These are phyloP conservation scores for Verbena officinalis DNA, from an alignment of 257 asterid species.

Conservation along the genomic window DNA sequence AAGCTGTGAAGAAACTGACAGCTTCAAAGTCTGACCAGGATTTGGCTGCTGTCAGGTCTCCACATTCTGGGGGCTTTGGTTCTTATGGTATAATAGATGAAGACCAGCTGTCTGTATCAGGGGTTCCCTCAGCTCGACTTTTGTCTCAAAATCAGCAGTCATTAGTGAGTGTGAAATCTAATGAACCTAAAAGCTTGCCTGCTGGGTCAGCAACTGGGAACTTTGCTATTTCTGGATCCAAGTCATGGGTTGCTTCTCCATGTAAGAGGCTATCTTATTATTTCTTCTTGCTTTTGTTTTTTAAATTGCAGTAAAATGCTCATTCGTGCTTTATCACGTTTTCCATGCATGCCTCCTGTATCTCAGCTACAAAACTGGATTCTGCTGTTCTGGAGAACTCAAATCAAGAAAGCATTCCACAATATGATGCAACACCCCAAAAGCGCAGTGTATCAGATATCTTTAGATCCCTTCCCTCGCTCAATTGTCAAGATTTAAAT, in stretches of 20 bases:
- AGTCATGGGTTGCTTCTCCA: conserved; percentile 59
- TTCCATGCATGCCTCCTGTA: conserved; percentile 29
- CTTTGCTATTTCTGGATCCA: conserved; percentile 50
- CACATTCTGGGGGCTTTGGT: conserved; percentile 61
- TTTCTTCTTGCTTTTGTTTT: conserved; percentile 25
- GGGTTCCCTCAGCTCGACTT: conserved; percentile 47
- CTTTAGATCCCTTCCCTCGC: conserved; percentile 76
- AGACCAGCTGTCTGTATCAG: conserved; percentile 53
- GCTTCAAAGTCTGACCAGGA: conserved; percentile 93
- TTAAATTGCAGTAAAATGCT: conserved; percentile 15
- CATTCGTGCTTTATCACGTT: conserved; percentile 22
- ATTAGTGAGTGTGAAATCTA: conserved; percentile 41
- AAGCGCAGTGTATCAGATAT: conserved; percentile 81
- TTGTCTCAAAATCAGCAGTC: conserved; percentile 50
- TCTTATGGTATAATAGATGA: conserved; percentile 56
- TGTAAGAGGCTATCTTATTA: conserved; percentile 54
- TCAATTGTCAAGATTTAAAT: conserved; percentile 46
- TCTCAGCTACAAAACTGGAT: conserved; percentile 59
- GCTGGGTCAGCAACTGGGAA: conserved; percentile 47
- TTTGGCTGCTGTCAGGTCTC: conserved; percentile 65
- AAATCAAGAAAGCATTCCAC: conserved; percentile 43
- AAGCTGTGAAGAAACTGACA: conserved; percentile 52
- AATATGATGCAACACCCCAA: conserved; percentile 49
- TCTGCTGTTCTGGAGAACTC: conserved; percentile 49
- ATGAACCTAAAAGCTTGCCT: conserved; percentile 47